A percentile compares a stretch with the other conserved stretches of the same genome.
phyloP scores from a whole-genome alignment of 176 grass and related monocot genomes.

The Oryza coarctata region DNA sequence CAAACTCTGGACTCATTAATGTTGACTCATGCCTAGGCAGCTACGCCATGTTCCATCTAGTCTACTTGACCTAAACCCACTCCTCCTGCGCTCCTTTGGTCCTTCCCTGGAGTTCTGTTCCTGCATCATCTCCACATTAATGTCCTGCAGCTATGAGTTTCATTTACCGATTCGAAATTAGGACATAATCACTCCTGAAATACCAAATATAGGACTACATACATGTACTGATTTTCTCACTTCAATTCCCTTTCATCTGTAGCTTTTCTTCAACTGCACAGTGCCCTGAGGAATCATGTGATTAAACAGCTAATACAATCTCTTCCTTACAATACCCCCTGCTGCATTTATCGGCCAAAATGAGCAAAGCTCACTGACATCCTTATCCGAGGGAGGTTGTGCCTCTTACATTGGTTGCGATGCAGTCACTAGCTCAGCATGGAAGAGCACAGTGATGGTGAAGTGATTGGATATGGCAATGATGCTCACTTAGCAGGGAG shows the following conservation, averaged over 20 bases:
- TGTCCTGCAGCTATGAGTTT: neutral
- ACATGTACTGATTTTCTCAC: neutral
- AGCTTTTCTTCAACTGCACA: too few species aligned
- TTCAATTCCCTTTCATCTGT: too few species aligned
- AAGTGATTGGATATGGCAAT: too few species aligned
- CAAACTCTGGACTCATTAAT: neutral
- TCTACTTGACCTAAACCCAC: too few species aligned
- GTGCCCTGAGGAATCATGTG: neutral
- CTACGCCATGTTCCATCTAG: too few species aligned
- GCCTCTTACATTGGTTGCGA: neutral
- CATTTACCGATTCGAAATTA: neutral
- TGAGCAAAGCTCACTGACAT: neutral
- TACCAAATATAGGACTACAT: neutral
- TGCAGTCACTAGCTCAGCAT: too few species aligned
- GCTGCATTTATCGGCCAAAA: neutral
- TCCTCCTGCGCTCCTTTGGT: neutral
- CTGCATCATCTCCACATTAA: neutral
- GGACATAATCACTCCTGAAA: neutral
- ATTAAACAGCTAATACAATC: neutral
- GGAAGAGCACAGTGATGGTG: too few species aligned
- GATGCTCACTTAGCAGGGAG: too few species aligned
- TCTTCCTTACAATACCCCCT: neutral
- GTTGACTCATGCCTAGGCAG: too few species aligned
- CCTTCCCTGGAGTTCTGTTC: neutral
- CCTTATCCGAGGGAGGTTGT: neutral